Conservation (phyloP, 2,329 filamentous ascomycete species). For the Ophiosphaerella narmari region DNA sequence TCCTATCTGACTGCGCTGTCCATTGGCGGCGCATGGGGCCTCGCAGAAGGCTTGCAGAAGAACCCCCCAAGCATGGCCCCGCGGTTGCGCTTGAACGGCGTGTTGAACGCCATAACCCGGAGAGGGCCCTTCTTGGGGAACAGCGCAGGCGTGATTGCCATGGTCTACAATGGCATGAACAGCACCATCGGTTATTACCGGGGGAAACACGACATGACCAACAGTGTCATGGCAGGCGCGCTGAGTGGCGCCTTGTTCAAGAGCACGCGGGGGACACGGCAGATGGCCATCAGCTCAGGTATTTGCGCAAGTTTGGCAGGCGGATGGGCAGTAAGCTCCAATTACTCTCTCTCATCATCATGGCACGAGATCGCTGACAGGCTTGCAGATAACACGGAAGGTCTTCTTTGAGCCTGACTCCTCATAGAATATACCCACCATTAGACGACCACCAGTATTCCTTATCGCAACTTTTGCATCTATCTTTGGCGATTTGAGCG, state of each 20-base stretch:
- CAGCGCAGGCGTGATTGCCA: conserved; percentile 91
- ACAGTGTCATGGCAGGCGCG: conserved; percentile 83
- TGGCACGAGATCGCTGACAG: conserved; percentile 5
- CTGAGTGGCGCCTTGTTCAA: conserved; percentile 96
- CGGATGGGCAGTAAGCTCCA: conserved; percentile 73
- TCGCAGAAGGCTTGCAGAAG: conserved; percentile 85
- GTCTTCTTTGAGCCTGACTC: conserved; percentile 32
- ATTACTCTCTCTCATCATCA: neutral
- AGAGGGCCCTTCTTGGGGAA: conserved; percentile 95
- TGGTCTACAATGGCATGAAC: conserved; percentile 84
- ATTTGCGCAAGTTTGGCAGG: conserved; percentile 86
- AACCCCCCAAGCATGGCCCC: conserved; percentile 73
- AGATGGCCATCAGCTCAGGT: conserved; percentile 92
- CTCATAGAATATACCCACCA: neutral
- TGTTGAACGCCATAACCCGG: conserved; percentile 91
- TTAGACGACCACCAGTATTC: neutral
- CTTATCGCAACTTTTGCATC: neutral
- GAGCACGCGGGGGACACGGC: conserved; percentile 85
- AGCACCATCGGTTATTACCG: conserved; percentile 47
- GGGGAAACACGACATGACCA: conserved; percentile 70
- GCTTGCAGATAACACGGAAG: conserved; percentile 28
- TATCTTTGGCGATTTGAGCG: conserved; percentile 5
- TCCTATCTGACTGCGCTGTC: conserved; percentile 89
- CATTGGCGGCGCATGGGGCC: conserved; percentile 86
- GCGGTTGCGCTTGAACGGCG: conserved; percentile 89